Evolutionary conservation across 108 stramenopile genomes (phyloP), one percentile per base, ranked within the genome.

Genomic region (Mediolabrus comicus): DNA sequence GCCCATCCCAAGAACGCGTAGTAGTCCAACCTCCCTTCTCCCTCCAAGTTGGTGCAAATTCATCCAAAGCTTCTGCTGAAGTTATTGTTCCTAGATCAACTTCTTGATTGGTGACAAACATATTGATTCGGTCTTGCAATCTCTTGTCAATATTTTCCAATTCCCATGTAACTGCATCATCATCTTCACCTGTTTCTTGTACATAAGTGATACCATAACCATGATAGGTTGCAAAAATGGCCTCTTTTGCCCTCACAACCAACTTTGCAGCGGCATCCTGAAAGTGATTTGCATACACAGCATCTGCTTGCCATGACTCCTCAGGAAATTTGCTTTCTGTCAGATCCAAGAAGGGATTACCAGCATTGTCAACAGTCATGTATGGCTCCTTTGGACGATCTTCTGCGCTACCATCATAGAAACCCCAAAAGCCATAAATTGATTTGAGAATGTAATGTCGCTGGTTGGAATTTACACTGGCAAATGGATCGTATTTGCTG

Each of bases 221-320:
- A 56, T 84, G 84, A 76, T 84, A 77, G 33, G 72, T 59, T 4
- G 82, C 69, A 41, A 77, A 88, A 46, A 91, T 91, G 25, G 88
- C 90, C 62, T 91, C 87, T 67, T 81, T 80, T 28, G 87, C 84
- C 52, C 90, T 69, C 22, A 71, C 59, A 17, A 94, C 74, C 19
- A 94, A 62, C 43, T 88, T 65, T n/a, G 76, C 79, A 3, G 82
- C 88, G 35, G 84, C 88, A 65, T 90, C 84, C n/a, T 91, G 63
- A 55, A 86, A 85, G 54, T 91, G 88, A 73, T 90, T 90, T 71
- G 90, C 90, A 72, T 85, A 94, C 2, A 88, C 93, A 35, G 90
- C 88, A 83, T 94, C 93, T 9, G 72, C 84, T 71, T 94, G 93
- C 93, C 93, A 94, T 14, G 87, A 84, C 57, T 86, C 74, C 22